These are phyloP conservation scores for Penicillium sp. DNA, from an alignment of 2,329 filamentous ascomycete species.

Conservation along the genomic window DNA sequence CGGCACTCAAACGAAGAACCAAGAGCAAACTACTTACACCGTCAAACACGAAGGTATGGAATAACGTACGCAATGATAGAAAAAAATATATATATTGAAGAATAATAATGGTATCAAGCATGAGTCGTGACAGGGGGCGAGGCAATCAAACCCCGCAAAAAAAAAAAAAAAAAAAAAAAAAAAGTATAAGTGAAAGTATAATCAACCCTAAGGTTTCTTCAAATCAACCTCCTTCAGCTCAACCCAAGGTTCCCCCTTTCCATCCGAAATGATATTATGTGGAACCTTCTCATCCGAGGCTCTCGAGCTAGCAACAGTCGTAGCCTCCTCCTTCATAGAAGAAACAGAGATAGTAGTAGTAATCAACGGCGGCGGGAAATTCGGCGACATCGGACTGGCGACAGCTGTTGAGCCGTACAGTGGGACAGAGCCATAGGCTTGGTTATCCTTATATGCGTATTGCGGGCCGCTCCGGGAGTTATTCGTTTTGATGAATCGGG, in stretches of 20 bases:
- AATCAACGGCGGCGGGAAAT: constrained; percentile 15
- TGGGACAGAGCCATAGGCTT: neutral
- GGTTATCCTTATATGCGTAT: neutral
- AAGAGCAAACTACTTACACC: neutral
- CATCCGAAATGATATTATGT: constrained; percentile 1
- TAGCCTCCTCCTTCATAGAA: constrained; percentile 6
- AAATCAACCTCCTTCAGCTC: constrained; percentile 5
- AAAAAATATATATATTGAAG: neutral
- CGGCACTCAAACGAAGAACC: neutral
- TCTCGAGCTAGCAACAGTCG: constrained; percentile 4
- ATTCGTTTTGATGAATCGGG: constrained; percentile 18
- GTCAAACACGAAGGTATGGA: neutral
- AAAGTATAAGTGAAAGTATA: neutral
- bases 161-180: neutral
- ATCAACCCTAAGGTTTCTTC: neutral
- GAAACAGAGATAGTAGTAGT: constrained; percentile 18
- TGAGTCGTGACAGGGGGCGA: constrained; percentile 1
- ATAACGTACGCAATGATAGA: neutral
- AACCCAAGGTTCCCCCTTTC: constrained; percentile 5
- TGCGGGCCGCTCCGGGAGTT: neutral
- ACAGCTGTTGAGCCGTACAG: constrained; percentile 1
- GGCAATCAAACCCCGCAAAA: neutral
- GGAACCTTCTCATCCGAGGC: constrained; percentile 5
- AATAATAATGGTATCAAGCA: constrained; percentile 1
- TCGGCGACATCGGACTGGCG: constrained; percentile 10